Percentiles rank a stretch among this genome's conserved stretches.
These are phyloP conservation scores for Hypoxylon sp. DNA, from an alignment of 2,329 filamentous ascomycete genomes.

Conservation along the genomic window DNA sequence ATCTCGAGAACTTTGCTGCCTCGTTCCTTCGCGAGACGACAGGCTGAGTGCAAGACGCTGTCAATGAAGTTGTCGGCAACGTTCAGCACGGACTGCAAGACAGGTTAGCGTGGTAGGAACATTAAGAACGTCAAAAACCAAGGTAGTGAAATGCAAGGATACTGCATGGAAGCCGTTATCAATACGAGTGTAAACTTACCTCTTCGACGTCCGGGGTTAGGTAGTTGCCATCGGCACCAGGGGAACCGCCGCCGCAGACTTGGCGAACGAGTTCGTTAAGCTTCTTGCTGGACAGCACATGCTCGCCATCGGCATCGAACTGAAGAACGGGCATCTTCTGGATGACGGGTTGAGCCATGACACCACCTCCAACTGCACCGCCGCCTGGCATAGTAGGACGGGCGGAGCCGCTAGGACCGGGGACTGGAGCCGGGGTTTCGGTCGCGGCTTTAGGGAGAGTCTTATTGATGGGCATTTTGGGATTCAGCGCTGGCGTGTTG, in stretches of 20 bases:
- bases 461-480: slow-evolving; percentile 87
- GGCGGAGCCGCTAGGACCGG: slow-evolving; percentile 69
- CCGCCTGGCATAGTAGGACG: slow-evolving; percentile 89
- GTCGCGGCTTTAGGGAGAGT: slow-evolving; percentile 77
- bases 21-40: slow-evolving; percentile 91
- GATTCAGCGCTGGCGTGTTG: slow-evolving; percentile 57
- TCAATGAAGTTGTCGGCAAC: slow-evolving; percentile 97
- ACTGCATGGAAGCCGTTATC: neutral
- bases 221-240: slow-evolving; percentile 79
- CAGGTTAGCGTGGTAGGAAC: slow-evolving; percentile 12
- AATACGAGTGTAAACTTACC: slow-evolving; percentile 63
- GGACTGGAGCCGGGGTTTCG: slow-evolving; percentile 78
- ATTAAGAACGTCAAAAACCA: no score
- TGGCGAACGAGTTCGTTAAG: slow-evolving; percentile 94
- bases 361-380: slow-evolving; percentile 77
- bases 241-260: slow-evolving; percentile 84
- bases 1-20: slow-evolving; percentile 92
- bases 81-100: slow-evolving; percentile 79
- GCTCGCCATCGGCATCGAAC: slow-evolving; percentile 90
- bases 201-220: slow-evolving; percentile 96
- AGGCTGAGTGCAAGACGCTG: slow-evolving; percentile 86
- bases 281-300: slow-evolving; percentile 97
- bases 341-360: slow-evolving; percentile 89
- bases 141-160: no score
- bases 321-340: slow-evolving; percentile 84